Conservation (phyloP, 2,329 filamentous ascomycete genomes). For the Coccinonectria pachysandricola region DNA sequence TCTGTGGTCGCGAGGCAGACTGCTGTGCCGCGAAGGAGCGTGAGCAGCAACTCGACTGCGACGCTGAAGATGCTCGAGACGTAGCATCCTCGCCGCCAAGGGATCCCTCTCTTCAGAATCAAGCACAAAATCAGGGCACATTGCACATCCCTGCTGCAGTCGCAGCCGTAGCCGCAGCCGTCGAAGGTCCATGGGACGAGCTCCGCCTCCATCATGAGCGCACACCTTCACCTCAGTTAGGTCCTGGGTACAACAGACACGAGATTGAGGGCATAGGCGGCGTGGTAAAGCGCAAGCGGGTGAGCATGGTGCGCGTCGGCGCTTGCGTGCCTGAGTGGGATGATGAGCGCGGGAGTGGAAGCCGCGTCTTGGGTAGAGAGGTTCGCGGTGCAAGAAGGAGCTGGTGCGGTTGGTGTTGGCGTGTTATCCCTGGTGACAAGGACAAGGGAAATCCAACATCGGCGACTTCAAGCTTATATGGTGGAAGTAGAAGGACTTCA, state of each 20-base stretch:
- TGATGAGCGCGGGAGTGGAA: slow-evolving; percentile 55
- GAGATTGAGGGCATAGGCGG: slow-evolving; percentile 90
- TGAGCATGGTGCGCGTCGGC: slow-evolving; percentile 70
- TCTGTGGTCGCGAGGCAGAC: slow-evolving; percentile 66
- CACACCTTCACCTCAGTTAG: slow-evolving; percentile 40
- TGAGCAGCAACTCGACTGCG: slow-evolving; percentile 77
- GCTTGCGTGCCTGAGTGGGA: slow-evolving; percentile 79
- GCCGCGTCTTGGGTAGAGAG: slow-evolving; percentile 60
- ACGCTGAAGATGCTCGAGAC: slow-evolving; percentile 61
- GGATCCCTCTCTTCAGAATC: slow-evolving; percentile 4
- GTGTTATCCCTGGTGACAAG: slow-evolving; percentile 54
- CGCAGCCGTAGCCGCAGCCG: slow-evolving; percentile 8
- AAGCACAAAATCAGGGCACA: no score
- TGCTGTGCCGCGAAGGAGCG: slow-evolving; percentile 71
- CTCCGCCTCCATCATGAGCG: slow-evolving; percentile 23
- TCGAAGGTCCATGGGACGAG: slow-evolving; percentile 19
- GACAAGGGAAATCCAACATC: slow-evolving; percentile 25
- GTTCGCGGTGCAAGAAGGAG: slow-evolving; percentile 57
- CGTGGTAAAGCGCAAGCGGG: slow-evolving; percentile 77
- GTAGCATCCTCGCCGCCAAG: slow-evolving; percentile 13
- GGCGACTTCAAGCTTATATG: slow-evolving; percentile 16
- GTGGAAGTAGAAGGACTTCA: slow-evolving; percentile 13
- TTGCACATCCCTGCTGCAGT: slow-evolving; percentile 7
- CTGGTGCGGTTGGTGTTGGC: slow-evolving; percentile 88
- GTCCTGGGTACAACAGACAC: slow-evolving; percentile 71